These are phyloP conservation scores for Pleoardoris graminearum DNA, from an alignment of 2,329 filamentous ascomycete genomes.

Conservation along the genomic window DNA sequence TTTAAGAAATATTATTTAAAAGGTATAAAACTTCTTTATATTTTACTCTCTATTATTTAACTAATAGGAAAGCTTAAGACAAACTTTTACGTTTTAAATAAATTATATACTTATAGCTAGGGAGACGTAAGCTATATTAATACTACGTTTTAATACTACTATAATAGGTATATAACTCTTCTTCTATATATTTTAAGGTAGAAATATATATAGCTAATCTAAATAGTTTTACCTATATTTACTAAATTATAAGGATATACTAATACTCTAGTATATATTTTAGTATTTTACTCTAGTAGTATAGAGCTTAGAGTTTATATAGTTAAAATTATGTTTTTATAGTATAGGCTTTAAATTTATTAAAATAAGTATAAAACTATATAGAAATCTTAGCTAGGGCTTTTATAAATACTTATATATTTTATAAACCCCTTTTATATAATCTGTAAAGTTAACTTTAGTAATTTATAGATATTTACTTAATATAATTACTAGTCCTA, in stretches of 20 bases:
- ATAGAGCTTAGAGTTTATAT: constrained; percentile 10
- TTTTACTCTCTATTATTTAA: constrained; percentile 13
- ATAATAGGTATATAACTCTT: constrained; percentile 9
- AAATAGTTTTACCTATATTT: constrained; percentile 7
- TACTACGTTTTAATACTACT: constrained; percentile 11
- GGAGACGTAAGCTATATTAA: constrained; percentile 8
- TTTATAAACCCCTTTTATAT: constrained; percentile 9
- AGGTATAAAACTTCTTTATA: constrained; percentile 17
- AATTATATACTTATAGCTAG: constrained; percentile 7
- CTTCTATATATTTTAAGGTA: constrained; percentile 5
- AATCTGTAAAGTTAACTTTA: constrained; percentile 10
- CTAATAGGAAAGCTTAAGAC: constrained; percentile 13
- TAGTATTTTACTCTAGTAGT: constrained; percentile 4
- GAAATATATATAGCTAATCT: constrained; percentile 3
- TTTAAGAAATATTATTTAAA: constrained; percentile 12
- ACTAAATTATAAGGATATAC: constrained; percentile 3
- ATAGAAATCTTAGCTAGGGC: not conserved
- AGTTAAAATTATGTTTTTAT: constrained; percentile 8
- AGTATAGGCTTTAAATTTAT: constrained; percentile 5
- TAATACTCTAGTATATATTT: constrained; percentile 10
- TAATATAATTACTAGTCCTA: constrained; percentile 13
- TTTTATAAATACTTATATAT: constrained; percentile 3
- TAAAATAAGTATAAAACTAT: constrained; percentile 6
- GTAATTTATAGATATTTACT: constrained; percentile 8
- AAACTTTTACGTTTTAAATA: constrained; percentile 15